Evolutionary conservation across 768 basidiomycete genomes (phyloP).

Genomic region (Nidularia sp.): DNA sequence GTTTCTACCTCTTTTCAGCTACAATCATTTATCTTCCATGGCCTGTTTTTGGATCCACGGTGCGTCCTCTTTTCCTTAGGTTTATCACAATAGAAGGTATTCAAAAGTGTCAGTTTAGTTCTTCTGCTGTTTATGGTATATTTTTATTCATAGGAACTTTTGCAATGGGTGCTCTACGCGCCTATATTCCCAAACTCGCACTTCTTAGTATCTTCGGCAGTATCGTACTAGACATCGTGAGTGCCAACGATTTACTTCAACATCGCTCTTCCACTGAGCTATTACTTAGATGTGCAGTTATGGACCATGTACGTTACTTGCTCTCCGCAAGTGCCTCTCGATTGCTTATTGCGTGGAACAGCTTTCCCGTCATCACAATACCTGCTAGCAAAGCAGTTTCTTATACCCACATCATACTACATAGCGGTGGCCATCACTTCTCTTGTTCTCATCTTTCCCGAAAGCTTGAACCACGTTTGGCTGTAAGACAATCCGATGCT

Average conservation of each 20-base stretch:
- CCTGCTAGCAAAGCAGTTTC: conserved; percentile 31
- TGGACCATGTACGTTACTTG: conserved; percentile 24
- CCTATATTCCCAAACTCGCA: conserved; percentile 33
- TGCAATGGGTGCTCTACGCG: conserved; percentile 29
- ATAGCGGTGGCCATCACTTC: conserved; percentile 33
- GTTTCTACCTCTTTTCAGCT: conserved; percentile 16
- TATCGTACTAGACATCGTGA: conserved; percentile 38
- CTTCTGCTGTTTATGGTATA: conserved; percentile 38
- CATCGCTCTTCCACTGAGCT: neutral
- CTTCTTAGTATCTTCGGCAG: conserved; percentile 38
- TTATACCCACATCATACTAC: conserved; percentile 35
- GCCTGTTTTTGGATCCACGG: conserved; percentile 39
- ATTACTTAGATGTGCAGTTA: conserved; percentile 28
- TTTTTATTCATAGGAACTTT: conserved; percentile 42
- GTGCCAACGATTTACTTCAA: neutral
- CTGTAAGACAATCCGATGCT: conserved; percentile 14
- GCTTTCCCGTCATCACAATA: conserved; percentile 36
- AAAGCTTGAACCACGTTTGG: conserved; percentile 40
- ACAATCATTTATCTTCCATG: conserved; percentile 29
- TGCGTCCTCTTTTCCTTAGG: conserved; percentile 5
- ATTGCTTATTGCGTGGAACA: conserved; percentile 5
- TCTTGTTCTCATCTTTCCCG: conserved; percentile 36
- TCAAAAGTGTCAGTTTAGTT: conserved; percentile 11
- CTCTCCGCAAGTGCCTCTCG: neutral
- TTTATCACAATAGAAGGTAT: neutral